phyloP scores from a whole-genome alignment of 176 grass and related monocot species.

The Neostapfia colusana region DNA sequence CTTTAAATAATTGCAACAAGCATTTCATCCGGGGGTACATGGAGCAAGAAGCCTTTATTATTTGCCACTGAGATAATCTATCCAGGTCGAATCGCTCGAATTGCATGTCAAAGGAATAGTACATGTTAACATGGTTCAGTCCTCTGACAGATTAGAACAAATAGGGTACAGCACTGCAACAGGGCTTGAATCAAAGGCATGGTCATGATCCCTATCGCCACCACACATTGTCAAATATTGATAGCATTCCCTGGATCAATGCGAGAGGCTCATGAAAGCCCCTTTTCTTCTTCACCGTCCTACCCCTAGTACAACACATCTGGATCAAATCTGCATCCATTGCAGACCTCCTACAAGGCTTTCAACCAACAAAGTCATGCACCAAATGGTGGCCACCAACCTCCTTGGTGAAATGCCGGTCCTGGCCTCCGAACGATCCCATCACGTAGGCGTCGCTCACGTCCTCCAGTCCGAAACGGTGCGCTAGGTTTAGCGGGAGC shows the following conservation, averaged over 20 bases:
- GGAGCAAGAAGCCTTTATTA: conserved; percentile 18
- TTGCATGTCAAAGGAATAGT: conserved; percentile 34
- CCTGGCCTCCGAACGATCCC: conserved; percentile 64
- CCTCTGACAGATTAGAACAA: conserved; percentile 39
- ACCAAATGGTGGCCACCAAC: conserved; percentile 71
- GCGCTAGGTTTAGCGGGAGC: conserved; percentile 63
- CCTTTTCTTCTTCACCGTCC: conserved; percentile 21
- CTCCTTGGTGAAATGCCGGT: conserved; percentile 78
- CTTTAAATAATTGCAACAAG: conserved; percentile 9
- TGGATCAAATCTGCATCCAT: background rate
- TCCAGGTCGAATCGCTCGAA: background rate
- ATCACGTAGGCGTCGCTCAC: conserved; percentile 73
- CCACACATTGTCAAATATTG: conserved; percentile 46
- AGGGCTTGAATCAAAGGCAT: conserved; percentile 39
- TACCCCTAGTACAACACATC: conserved; percentile 46
- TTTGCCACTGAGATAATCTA: conserved; percentile 4
- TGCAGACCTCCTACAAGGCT: background rate
- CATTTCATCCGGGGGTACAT: background rate
- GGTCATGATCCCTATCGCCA: conserved; percentile 34
- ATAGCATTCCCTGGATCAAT: conserved; percentile 47
- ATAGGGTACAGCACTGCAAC: conserved; percentile 30
- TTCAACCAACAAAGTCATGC: conserved; percentile 89
- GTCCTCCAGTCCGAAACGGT: conserved; percentile 85
- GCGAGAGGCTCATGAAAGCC: conserved; percentile 17
- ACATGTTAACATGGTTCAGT: conserved; percentile 44